Evolutionary conservation across 2,329 filamentous ascomycete genomes (phyloP).

Genomic region (Beauveria scarabaeidicola): DNA sequence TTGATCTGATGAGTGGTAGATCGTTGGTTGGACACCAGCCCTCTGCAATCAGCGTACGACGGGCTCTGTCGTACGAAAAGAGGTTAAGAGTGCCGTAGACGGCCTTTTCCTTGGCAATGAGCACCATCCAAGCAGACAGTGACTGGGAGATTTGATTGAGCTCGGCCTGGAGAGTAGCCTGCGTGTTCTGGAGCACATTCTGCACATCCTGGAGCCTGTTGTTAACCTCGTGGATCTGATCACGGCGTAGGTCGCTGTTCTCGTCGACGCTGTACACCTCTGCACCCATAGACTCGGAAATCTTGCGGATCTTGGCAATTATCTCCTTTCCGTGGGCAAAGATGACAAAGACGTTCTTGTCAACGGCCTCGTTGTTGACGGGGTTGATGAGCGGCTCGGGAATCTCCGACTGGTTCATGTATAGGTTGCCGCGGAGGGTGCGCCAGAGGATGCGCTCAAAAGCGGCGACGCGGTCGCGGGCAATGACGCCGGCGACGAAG

Average conservation of each 20-base stretch:
- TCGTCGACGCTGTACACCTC: slow-evolving; percentile 96
- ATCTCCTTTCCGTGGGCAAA: slow-evolving; percentile 98
- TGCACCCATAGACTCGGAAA: slow-evolving; percentile 92
- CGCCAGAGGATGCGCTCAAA: slow-evolving; percentile 98
- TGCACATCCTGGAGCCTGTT: slow-evolving; percentile 82
- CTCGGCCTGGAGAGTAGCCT: slow-evolving; percentile 86
- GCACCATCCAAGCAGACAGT: slow-evolving; percentile 92
- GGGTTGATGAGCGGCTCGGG: slow-evolving; percentile 88
- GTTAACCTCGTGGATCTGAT: slow-evolving; percentile 97
- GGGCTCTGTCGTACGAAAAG: slow-evolving; percentile 92
- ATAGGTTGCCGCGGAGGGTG: slow-evolving; percentile 91
- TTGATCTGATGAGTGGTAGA: slow-evolving; percentile 79
- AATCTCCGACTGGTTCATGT: slow-evolving; percentile 99
- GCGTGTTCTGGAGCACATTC: slow-evolving; percentile 90
- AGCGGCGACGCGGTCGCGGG: slow-evolving; percentile 81
- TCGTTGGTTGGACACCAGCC: slow-evolving; percentile 95
- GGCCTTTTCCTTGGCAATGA: slow-evolving; percentile 96
- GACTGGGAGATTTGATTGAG: slow-evolving; percentile 88
- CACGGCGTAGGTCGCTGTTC: slow-evolving; percentile 87
- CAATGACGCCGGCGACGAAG: slow-evolving; percentile 93
- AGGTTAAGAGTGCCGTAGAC: slow-evolving; percentile 92
- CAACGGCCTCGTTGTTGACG: slow-evolving; percentile 79
- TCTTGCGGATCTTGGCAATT: slow-evolving; percentile 96
- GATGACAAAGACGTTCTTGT: slow-evolving; percentile 99
- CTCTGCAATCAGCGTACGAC: slow-evolving; percentile 94